Base-by-base conservation (phyloP, 2,329 filamentous ascomycete species). In the Talaromyces sp. region DNA sequence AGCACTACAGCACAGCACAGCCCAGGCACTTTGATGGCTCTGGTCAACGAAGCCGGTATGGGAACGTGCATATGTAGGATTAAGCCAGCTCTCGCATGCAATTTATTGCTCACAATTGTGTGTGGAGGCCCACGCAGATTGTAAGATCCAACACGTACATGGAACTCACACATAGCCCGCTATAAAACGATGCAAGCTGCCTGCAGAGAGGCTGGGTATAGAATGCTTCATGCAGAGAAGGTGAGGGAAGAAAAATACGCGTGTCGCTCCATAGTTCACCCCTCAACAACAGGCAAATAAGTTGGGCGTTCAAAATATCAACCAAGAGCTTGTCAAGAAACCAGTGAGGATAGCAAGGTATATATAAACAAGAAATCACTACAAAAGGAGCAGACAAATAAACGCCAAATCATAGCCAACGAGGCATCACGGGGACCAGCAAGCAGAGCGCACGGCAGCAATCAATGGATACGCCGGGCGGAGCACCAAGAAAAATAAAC, bases 151-250 rank as follows among this genome's bases (percentile, higher is more conserved):
- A 11, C 11, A 11, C 11, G 11, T 4, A 30, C 11, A 33, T 13
- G 32, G 52, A 60, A 42, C 42, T 17, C 53, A 36, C 17, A 33
- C 19, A 56, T 27, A n/a, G 8, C 39, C 44, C 28, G 22, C n/a
- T 28, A 44, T n/a, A 15, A 55, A 33, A 55, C 6, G 27, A 55
- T 17, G 42, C 42, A 19, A 28, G 2, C 27, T 28, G 27, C 27
- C 27, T 28, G 39, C 15, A 33, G 49, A 19, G 19, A 60, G 39
- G 36, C 30, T 17, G 13, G 32, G n/a, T 52, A 56, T 28, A 42
- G 22, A 32, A 11, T 22, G 17, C 11, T 11, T 47, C 32, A 36
- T 44, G 58, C 22, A 51, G 30, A 32, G 68, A 70, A 68, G 67
- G 28, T 30, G 8, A 30, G 8, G 28, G 28, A 9, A 7, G 28